These are phyloP conservation scores for Myriangium duriaei DNA, from an alignment of 2,329 filamentous ascomycete genomes.

Conservation along the genomic window DNA sequence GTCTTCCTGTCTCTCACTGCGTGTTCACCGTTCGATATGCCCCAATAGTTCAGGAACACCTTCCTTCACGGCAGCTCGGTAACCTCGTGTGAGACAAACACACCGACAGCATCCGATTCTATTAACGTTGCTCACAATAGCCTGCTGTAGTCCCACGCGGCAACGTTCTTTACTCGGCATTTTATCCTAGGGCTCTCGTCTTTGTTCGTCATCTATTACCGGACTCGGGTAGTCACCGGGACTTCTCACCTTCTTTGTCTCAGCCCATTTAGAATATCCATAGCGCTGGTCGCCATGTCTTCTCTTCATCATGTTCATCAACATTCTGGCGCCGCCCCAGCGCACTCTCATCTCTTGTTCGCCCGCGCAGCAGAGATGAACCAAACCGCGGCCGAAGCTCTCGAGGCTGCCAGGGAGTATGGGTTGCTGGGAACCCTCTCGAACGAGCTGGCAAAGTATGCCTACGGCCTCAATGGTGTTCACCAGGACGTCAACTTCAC, in stretches of 20 bases:
- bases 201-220: slow-evolving; percentile 11
- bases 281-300: slow-evolving; percentile 13
- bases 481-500: slow-evolving; percentile 36
- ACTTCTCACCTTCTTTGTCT: slow-evolving; percentile 8
- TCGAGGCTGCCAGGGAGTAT: slow-evolving; percentile 10
- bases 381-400: neutral
- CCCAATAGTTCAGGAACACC: neutral
- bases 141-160: slow-evolving; percentile 7
- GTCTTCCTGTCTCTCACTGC: slow-evolving; percentile 3
- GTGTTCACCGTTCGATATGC: slow-evolving; percentile 4
- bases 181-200: slow-evolving; percentile 7
- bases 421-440: slow-evolving; percentile 12
- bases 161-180: slow-evolving; percentile 4
- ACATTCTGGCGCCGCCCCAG: slow-evolving; percentile 9
- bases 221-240: slow-evolving; percentile 10
- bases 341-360: slow-evolving; percentile 4
- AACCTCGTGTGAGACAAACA: slow-evolving; percentile 2
- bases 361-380: slow-evolving; percentile 7
- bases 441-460: slow-evolving; percentile 18
- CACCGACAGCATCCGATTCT: neutral
- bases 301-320: slow-evolving; percentile 11
- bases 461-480: slow-evolving; percentile 35
- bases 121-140: slow-evolving; percentile 2
- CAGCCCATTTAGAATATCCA: slow-evolving; percentile 1
- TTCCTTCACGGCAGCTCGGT: neutral